Evolutionary conservation across 371 early-diverging fungal species (phyloP), one percentile per base, ranked within the genome.

Genomic region (Vittaforma corneae): DNA sequence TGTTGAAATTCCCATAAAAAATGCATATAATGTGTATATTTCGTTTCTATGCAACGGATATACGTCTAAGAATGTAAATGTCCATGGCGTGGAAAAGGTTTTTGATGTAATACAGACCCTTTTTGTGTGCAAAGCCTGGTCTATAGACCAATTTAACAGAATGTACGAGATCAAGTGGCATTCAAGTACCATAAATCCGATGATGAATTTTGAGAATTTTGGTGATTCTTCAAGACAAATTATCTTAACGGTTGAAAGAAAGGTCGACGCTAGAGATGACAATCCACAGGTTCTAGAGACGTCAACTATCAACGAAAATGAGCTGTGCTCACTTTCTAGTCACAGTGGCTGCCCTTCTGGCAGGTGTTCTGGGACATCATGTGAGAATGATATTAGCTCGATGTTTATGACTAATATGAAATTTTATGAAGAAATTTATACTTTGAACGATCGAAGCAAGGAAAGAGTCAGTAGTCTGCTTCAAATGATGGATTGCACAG

Each of bases 71-170:
- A 16, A 4, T 11, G 58, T 56, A 11, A 6, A 62, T 28, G 56
- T 57, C 4, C 35, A 62, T 32, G 54, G 24, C 9, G 26, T 62
- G 5, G 62, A 62, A 29, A 58, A 18, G 5, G 26, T 62, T 5
- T 62, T 28, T 40, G 62, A 62, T 51, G 30, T 28, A 30, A 28
- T 62, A 28, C 11, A 62, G 24, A 62, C 52, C 16, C 26, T 62
- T 6, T 62, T 62, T 55, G 28, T 56, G 26, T 62, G 58, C 26
- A 51, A 51, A 42, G 28, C n/a, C 5, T 32, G 22, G 6, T 5
- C 11, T 6, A n/a, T 62, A 5, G 62, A 54, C 4, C 16, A 24
- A 6, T 62, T 62, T 34, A 48, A 56, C 6, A 11, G 58, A 4
- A 9, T 11, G 5, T 62, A 24, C 33, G 20, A 9, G 58, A 28